phyloP scores from a whole-genome alignment of 768 basidiomycete genomes.

The Rossbeevera mucosa region DNA sequence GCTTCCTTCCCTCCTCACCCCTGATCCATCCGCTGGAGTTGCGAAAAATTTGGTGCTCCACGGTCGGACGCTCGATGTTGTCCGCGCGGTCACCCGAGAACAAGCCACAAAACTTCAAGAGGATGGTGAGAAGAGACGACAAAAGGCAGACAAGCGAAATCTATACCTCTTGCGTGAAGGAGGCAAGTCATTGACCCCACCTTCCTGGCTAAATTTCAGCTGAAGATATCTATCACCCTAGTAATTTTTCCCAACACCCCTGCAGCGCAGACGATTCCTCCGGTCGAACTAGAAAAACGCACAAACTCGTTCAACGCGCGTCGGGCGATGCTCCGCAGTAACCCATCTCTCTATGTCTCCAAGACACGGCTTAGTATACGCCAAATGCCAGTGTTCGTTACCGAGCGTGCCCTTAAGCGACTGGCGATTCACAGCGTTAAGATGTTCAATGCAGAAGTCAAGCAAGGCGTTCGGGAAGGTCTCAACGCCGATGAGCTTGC shows the following conservation, averaged over 20 bases:
- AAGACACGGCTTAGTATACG: constrained; percentile 92
- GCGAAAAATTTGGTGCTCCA: constrained; percentile 84
- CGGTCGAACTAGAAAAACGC: constrained; percentile 81
- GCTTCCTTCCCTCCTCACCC: constrained; percentile 83
- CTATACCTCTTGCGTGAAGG: constrained; percentile 96
- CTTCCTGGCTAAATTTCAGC: background rate
- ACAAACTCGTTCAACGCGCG: constrained; percentile 83
- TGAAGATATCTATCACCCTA: constrained; percentile 29
- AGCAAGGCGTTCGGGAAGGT: constrained; percentile 49
- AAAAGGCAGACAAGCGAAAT: constrained; percentile 93
- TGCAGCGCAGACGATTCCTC: constrained; percentile 63
- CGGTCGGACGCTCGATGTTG: constrained; percentile 88
- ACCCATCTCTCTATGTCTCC: constrained; percentile 92
- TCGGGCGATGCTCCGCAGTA: constrained; percentile 75
- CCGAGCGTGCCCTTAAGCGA: constrained; percentile 85
- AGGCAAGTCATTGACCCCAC: constrained; percentile 43
- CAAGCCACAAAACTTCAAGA: constrained; percentile 86
- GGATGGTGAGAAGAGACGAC: constrained; percentile 74
- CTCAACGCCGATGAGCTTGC: constrained; percentile 71
- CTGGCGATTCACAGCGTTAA: constrained; percentile 78
- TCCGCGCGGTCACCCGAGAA: constrained; percentile 86
- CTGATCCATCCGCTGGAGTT: constrained; percentile 84
- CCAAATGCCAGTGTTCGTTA: constrained; percentile 85
- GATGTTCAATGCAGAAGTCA: constrained; percentile 76
- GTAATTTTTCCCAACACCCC: constrained; percentile 89